Base-by-base conservation (phyloP, 2,329 filamentous ascomycete genomes). In the Bipolaris sorokiniana region DNA sequence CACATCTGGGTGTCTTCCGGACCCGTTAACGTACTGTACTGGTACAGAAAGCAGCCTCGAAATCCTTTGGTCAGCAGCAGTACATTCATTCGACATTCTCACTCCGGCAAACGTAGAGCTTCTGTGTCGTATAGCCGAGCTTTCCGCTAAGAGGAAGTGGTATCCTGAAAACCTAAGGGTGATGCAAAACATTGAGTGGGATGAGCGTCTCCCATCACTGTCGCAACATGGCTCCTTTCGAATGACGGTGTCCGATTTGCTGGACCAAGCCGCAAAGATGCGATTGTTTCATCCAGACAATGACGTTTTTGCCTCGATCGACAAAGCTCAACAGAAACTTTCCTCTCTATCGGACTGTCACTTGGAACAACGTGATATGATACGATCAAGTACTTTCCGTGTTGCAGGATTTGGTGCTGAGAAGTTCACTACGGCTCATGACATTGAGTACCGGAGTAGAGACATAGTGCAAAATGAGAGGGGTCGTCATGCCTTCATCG, bases 1-100 rank as follows among this genome's bases (percentile, higher is more conserved):
- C 0, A 88, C 85, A 0, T 83, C 84, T 0, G 78, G 79, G 47
- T 83, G 77, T 23, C 69, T 85, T 0, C 80, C 81, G 0, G 85
- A 88, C 61, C 72, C 70, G 0, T 72, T 87, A 0, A 84, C 80
- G 0, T 45, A 64, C 0, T 69, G 71, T 5, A 88, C 83, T 0
- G 86, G 86, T 0, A 85, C 83, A 0, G 85, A 88, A 59, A 69
- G 82, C 44, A 82, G 84, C 0, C 62, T 88, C 0, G 60, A 65
- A 0, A 83, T 85, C 1, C 66, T 88, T 0, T 41, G 56, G 0
- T 84, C 82, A 0, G 83, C 82, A 0, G 76, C 82, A 0, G 69
- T 85, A 0, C 66, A 72, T 16, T 88, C 85, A 0, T 82, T 83
- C 45, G 68, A 75, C 2, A 45, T 62, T 0, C 70, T 87, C 0